Base-by-base conservation (phyloP, 805 yeast genomes). In the Yamadazyma akitaensis region DNA sequence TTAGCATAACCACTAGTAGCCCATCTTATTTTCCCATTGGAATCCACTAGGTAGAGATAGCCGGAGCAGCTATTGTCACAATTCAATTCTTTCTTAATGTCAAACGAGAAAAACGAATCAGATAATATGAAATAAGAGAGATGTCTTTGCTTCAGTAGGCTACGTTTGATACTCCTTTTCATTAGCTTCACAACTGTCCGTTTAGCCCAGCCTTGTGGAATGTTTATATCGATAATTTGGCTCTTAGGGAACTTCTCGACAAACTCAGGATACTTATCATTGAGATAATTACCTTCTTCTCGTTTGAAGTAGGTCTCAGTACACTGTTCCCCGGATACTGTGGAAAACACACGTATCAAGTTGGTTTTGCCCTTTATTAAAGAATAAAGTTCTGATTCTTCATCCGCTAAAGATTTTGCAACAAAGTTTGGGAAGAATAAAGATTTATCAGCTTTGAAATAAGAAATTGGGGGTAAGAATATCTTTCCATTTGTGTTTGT, bases 61-160 rank as follows among this genome's bases (percentile, higher is more conserved):
- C 98, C 98, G 2, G 95, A 80, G 55, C 85, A 86, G 18, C 80
- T 76, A 60, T 92, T 92, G 46, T 82, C 83, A 54, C 90, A 79
- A 41, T 78, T 68, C 31, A 92, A 64, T 21, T 76, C 63, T 44
- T 82, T 81, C 54, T 86, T 79, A 5, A 80, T 65, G 16, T 73
- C 79, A 47, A 77, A 74, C 1, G 82, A 73, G 26, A 88, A 67
- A 13, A 81, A 80, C 31, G 73, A 72, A 31, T 83, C 79, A 40
- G 88, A 79, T 11, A 84, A 74, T 12, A 89, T 70, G 50, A 88
- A 78, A 63, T 85, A 88, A 33, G 70, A 73, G 35, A 73, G 68
- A 38, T 78, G 81, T 46, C 86, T 73, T 7, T 73, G 71, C 5
- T 68, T 58, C 5, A 81, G 81, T 14, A 80, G 55, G 13, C 60